phyloP scores from a whole-genome alignment of 768 basidiomycete genomes.

The Tricholoma saponaceum region DNA sequence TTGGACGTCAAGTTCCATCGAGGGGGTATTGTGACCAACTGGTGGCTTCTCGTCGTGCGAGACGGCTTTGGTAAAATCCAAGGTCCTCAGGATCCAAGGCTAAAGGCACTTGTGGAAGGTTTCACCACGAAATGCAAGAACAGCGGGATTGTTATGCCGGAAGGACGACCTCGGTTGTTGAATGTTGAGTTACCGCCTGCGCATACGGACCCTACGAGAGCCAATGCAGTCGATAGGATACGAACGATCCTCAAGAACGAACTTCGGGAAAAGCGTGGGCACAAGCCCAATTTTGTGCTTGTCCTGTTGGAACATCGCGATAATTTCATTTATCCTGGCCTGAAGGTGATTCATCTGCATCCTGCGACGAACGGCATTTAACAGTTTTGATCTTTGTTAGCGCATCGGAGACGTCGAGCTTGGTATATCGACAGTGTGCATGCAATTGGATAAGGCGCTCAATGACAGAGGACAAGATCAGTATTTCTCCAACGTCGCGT shows the following conservation, averaged over 20 bases:
- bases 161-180: conserved; percentile 31
- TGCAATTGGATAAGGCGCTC: conserved; percentile 62
- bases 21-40: conserved; percentile 46
- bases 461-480: conserved; percentile 63
- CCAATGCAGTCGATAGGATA: conserved; percentile 35
- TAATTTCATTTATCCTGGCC: conserved; percentile 74
- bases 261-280: conserved; percentile 16
- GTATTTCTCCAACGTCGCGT: conserved; percentile 77
- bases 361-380: not conserved
- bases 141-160: conserved; percentile 55
- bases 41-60: conserved; percentile 65
- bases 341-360: conserved; percentile 46
- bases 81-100: conserved; percentile 36
- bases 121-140: conserved; percentile 52
- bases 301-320: conserved; percentile 67
- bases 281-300: conserved; percentile 60
- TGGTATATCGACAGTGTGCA: conserved; percentile 75
- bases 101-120: conserved; percentile 42
- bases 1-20: conserved; percentile 63
- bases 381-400: conserved; percentile 19
- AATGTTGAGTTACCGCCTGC: conserved; percentile 24
- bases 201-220: conserved; percentile 27
- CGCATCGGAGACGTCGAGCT: conserved; percentile 67
- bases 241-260: conserved; percentile 32
- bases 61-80: conserved; percentile 39